Conservation (phyloP, 2,329 filamentous ascomycete genomes). For the Waltergamsia citrina region DNA sequence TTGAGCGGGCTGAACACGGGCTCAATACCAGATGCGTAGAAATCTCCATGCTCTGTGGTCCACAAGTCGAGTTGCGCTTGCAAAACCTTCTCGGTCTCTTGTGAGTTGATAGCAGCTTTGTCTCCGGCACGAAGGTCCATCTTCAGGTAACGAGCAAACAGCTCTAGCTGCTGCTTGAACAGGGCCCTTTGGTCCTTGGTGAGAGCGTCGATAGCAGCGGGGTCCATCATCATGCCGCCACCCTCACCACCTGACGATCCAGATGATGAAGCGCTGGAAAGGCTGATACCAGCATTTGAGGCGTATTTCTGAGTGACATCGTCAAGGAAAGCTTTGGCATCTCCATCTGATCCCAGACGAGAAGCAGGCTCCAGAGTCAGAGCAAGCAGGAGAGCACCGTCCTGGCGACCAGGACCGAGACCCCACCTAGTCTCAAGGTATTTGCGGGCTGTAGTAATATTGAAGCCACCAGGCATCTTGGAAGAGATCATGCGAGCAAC, state of each 20-base stretch:
- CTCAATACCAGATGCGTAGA: conserved; percentile 90
- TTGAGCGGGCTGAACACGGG: conserved; percentile 90
- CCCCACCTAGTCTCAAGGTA: conserved; percentile 94
- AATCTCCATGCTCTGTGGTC: conserved; percentile 91
- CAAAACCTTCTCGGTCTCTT: conserved; percentile 77
- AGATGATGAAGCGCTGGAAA: conserved; percentile 67
- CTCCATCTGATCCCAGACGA: conserved; percentile 79
- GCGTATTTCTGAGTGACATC: conserved; percentile 87
- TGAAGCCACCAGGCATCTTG: conserved; percentile 99
- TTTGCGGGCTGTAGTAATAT: conserved; percentile 91
- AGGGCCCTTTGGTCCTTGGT: conserved; percentile 94
- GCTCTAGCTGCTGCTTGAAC: conserved; percentile 97
- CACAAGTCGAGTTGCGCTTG: conserved; percentile 92
- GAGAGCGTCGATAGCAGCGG: conserved; percentile 88
- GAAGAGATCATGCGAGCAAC: conserved; percentile 93
- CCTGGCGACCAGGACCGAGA: conserved; percentile 75
- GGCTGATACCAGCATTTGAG: conserved; percentile 67
- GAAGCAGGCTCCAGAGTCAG: conserved; percentile 88
- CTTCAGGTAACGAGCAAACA: conserved; percentile 92
- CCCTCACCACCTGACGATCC: conserved; percentile 61
- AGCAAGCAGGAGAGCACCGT: conserved; percentile 78
- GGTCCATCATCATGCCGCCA: conserved; percentile 99
- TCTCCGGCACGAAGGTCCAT: conserved; percentile 95
- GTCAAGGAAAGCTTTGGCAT: conserved; percentile 90
- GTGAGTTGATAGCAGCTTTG: conserved; percentile 78